A percentile compares a stretch with the other conserved stretches of the same genome.
Conservation (phyloP, 78 protist species). For the Dictyostelium brefeldianum region DNA sequence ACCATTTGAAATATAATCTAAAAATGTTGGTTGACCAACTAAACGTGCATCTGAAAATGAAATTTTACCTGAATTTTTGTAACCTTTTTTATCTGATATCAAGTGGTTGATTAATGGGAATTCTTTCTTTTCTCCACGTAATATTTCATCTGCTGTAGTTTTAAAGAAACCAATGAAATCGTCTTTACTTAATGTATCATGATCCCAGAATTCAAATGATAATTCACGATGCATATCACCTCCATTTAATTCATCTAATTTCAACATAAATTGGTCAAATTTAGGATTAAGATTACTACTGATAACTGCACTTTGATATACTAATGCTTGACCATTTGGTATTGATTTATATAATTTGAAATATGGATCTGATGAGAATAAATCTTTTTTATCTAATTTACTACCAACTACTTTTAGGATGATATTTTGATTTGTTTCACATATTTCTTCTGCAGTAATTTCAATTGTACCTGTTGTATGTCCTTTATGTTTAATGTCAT, state of each 20-base stretch:
- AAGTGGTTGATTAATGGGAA: constrained; percentile 32
- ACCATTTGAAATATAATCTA: constrained; percentile 85
- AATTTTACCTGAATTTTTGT: constrained; percentile 73
- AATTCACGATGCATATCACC: constrained; percentile 14
- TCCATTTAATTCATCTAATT: not conserved
- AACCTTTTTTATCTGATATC: constrained; percentile 19
- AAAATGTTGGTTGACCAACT: constrained; percentile 35
- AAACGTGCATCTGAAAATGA: not conserved
- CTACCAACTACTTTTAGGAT: not conserved
- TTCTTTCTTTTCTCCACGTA: not conserved
- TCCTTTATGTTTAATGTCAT: not conserved
- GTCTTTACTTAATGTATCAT: constrained; percentile 54
- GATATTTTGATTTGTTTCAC: not conserved
- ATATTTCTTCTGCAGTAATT: constrained; percentile 37
- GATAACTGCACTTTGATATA: constrained; percentile 64
- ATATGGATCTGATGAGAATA: constrained; percentile 86
- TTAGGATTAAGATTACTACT: constrained; percentile 70
- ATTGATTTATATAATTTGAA: not conserved
- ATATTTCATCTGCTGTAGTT: constrained; percentile 20
- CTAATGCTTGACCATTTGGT: not conserved
- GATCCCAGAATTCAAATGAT: constrained; percentile 74
- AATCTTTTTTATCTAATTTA: constrained; percentile 47
- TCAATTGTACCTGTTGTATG: constrained; percentile 9
- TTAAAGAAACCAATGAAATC: constrained; percentile 82
- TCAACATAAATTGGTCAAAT: constrained; percentile 10